Evolutionary conservation across 2,329 filamentous ascomycete genomes (phyloP).

Genomic region (Lasiodiplodia sp.): DNA sequence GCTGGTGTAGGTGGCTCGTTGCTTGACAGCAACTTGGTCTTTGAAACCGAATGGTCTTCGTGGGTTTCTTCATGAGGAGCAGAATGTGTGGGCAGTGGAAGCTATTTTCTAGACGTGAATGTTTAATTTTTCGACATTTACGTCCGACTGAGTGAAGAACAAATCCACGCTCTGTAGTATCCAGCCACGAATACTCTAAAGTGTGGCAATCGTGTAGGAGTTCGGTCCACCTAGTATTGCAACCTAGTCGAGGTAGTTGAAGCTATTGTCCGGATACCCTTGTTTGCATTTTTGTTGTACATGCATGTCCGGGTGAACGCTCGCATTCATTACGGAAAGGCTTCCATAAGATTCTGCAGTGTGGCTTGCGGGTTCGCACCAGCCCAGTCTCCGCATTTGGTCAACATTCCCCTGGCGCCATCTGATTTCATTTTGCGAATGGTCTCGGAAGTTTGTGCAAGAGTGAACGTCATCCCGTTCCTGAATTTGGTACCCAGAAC

Average conservation of each 20-base stretch:
- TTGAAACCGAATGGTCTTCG: too few species aligned
- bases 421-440: conserved; percentile 33
- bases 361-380: conserved; percentile 1
- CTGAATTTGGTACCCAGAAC: conserved; percentile 42
- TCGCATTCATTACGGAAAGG: not conserved
- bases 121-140: too few species aligned
- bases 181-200: too few species aligned
- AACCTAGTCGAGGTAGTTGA: not conserved
- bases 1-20: not conserved
- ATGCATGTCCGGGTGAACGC: not conserved
- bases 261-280: not conserved
- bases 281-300: not conserved
- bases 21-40: too few species aligned
- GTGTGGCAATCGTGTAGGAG: too few species aligned
- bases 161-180: too few species aligned
- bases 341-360: not conserved
- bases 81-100: too few species aligned
- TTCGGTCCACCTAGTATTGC: too few species aligned
- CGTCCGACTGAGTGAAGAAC: too few species aligned
- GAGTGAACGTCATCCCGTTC: conserved; percentile 37
- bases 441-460: not conserved
- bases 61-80: too few species aligned
- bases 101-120: too few species aligned
- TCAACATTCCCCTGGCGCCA: conserved; percentile 40
- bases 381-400: conserved; percentile 40